These are phyloP conservation scores for Colletotrichum karsti DNA, from an alignment of 2,329 filamentous ascomycete species.

Conservation along the genomic window DNA sequence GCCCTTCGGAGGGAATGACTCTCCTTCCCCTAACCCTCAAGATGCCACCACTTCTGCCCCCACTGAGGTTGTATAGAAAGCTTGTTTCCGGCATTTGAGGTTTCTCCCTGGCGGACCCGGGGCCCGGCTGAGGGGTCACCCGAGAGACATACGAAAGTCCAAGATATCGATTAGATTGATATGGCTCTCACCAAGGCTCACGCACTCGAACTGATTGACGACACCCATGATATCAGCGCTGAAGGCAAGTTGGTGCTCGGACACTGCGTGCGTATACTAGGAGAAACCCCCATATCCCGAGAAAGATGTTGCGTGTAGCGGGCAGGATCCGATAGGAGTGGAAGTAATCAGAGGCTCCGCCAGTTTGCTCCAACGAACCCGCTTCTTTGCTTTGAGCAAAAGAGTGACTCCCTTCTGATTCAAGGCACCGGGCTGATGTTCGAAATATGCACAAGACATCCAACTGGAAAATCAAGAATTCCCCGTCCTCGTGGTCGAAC, in stretches of 20 bases:
- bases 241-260: neutral
- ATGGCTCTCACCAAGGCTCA: neutral
- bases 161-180: neutral
- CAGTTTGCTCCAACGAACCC: no score
- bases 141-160: neutral
- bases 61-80: neutral
- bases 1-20: neutral
- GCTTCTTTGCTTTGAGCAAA: no score
- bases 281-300: no score
- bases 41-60: neutral
- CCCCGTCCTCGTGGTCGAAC: neutral
- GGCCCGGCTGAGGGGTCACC: neutral
- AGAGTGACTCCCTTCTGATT: no score
- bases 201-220: neutral
- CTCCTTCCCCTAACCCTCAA: neutral
- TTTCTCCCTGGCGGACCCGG: constrained; percentile 4
- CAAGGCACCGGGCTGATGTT: neutral
- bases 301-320: no score
- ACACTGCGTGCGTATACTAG: no score
- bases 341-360: no score
- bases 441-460: neutral
- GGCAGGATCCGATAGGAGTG: no score
- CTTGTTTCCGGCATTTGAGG: constrained; percentile 18
- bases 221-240: neutral
- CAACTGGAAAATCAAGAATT: neutral